phyloP scores from a whole-genome alignment of 106 monocot genomes.

The Triglochin maritima region DNA sequence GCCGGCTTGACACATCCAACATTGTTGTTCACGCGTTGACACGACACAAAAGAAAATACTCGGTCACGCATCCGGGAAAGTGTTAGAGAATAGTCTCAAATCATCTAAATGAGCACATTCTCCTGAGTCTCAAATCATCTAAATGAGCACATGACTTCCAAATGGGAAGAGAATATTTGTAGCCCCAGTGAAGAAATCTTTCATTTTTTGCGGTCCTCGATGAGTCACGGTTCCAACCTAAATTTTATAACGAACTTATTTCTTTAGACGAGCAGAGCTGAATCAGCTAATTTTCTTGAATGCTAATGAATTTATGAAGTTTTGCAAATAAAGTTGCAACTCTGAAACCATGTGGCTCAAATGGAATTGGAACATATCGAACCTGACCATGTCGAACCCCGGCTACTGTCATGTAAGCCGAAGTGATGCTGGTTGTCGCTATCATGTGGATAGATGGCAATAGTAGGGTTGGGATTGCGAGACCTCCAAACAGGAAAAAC shows the following conservation, averaged over 20 bases:
- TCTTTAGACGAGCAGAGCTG: no score
- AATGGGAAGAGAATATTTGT: constrained; percentile 17
- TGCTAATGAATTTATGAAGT: no score
- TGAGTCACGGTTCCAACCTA: not conserved
- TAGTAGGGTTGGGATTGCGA: constrained; percentile 4
- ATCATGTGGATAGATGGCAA: constrained; percentile 16
- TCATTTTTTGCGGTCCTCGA: constrained; percentile 8
- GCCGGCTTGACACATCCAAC: no score
- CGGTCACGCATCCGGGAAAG: no score
- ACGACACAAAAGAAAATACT: no score
- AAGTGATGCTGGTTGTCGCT: constrained; percentile 9
- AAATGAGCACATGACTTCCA: constrained; percentile 17
- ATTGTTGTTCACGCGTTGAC: no score
- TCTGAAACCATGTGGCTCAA: no score
- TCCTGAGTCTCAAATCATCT: no score
- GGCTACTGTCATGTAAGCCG: constrained; percentile 14
- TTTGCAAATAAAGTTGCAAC: no score
- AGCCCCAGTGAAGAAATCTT: constrained; percentile 13
- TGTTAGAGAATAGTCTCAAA: no score
- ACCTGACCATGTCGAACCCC: constrained; percentile 13
- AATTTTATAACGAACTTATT: not conserved
- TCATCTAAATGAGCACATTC: no score
- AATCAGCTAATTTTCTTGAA: no score
- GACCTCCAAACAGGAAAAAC: constrained; percentile 14
- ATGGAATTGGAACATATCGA: not conserved